Evolutionary conservation across 139 green algal genomes (phyloP).

Genomic region (Chlorella sp.): DNA sequence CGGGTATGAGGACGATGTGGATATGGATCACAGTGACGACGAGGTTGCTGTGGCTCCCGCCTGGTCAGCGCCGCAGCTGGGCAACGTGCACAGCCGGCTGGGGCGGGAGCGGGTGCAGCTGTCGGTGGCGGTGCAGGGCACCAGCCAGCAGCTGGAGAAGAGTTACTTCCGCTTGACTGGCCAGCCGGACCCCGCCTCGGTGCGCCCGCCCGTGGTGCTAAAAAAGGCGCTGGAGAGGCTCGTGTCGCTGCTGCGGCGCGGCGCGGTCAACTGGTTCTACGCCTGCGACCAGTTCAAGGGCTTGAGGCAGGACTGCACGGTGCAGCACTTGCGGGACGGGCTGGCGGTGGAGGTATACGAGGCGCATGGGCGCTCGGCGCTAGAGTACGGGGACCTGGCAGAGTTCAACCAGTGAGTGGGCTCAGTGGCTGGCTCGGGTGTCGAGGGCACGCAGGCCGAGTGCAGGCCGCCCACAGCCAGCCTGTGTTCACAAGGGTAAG

Average conservation of each 20-base stretch:
- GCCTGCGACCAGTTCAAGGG: constrained; percentile 85
- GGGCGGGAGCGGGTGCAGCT: constrained; percentile 1
- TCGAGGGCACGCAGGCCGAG: no score
- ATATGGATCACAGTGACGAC: constrained; percentile 6
- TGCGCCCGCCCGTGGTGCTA: constrained; percentile 61
- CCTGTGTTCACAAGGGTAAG: no score
- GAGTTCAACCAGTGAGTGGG: constrained; percentile 79
- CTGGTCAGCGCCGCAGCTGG: no score
- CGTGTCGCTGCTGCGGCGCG: constrained; percentile 41
- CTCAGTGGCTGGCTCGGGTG: no score
- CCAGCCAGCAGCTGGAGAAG: constrained; percentile 63
- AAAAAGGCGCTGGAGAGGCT: constrained; percentile 47
- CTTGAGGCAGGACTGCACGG: constrained; percentile 84
- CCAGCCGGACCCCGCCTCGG: constrained; percentile 46
- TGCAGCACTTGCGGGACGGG: constrained; percentile 70
- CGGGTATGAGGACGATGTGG: constrained; percentile 6
- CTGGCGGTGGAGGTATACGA: constrained; percentile 77
- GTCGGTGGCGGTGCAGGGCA: constrained; percentile 12
- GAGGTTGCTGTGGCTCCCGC: constrained; percentile 10
- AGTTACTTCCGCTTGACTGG: constrained; percentile 77
- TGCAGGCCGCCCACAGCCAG: no score
- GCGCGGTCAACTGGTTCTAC: constrained; percentile 61
- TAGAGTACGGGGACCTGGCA: constrained; percentile 81
- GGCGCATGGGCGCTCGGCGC: constrained; percentile 61
- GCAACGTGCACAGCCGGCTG: no score